Base-by-base conservation (phyloP, 2,329 filamentous ascomycete species). In the Claviceps pazoutovae region DNA sequence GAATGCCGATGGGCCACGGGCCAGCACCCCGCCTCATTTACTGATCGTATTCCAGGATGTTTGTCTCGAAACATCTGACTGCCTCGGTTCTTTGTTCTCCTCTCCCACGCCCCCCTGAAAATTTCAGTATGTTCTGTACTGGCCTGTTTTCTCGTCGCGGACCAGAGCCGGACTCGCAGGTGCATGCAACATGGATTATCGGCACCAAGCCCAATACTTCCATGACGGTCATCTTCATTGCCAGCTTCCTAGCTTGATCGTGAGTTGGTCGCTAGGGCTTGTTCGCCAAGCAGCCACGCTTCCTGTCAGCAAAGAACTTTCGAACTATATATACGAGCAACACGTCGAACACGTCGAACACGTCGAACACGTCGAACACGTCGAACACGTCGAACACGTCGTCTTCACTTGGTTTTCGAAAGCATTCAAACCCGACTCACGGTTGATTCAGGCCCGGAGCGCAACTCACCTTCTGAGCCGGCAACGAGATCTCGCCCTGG, bases 111-210 rank as follows among this genome's bases (percentile, higher is more conserved):
- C 16, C 21, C 44, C 42, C 36, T 43, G n/a, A n/a, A 16, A 14
- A 50, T 17, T 19, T 42, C 17, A 50, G 16, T 23, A 36, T 17
- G 6, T 39, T 39, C 37, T 30, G 19, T 41, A 36, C 2, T 26
- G 36, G 46, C 13, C 21, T 21, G 46, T 19, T n/a, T 17, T n/a
- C 23, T 43, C n/a, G n/a, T 49, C 7, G 21, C 39, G 21, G 38
- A 19, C 3, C 16, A 44, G 7, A 26, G 23, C 42, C 21, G 46
- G 42, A 17, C 17, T 46, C 9, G n/a, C 14, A 44, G 26, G 8
- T n/a, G 19, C 51, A 50, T 44, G 48, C 51, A 48, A 36, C 26
- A 50, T 39, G 44, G 30, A 43, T 34, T 43, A 5, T 36, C 37
- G 26, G 47, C 34, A 37, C 13, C 37, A 30, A 42, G 37, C 46